These are phyloP conservation scores for Lecanosticta acicola DNA, from an alignment of 2,329 filamentous ascomycete genomes.

Conservation along the genomic window DNA sequence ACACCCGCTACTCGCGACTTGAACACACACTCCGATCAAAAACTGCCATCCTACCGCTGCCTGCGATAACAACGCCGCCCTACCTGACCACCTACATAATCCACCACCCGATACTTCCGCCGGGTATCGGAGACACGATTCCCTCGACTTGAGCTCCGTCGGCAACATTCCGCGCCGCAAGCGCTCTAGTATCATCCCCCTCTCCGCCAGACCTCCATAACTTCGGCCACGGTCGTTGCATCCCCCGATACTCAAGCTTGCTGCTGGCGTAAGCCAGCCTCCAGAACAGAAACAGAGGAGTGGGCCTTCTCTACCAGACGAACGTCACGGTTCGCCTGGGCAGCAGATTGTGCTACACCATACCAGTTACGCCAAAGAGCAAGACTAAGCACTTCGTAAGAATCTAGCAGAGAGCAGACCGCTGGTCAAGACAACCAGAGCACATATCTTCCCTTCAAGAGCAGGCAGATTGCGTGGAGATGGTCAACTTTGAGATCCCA, in stretches of 20 bases:
- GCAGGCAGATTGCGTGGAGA: constrained; percentile 49
- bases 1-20: constrained; percentile 48
- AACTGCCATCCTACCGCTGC: no score
- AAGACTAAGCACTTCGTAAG: constrained; percentile 1
- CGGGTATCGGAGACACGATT: constrained; percentile 79
- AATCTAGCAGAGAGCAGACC: background rate
- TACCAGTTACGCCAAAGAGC: constrained; percentile 2
- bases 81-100: background rate
- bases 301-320: constrained; percentile 97
- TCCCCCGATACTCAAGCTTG: constrained; percentile 45
- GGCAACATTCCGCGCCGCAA: constrained; percentile 84
- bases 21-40: constrained; percentile 43
- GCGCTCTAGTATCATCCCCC: constrained; percentile 67
- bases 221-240: constrained; percentile 63
- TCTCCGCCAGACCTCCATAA: constrained; percentile 89
- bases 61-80: constrained; percentile 42
- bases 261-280: constrained; percentile 86
- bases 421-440: no score
- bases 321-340: constrained; percentile 88
- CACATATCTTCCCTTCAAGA: constrained; percentile 2
- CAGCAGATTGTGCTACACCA: constrained; percentile 91
- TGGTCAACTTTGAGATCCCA: constrained; percentile 79
- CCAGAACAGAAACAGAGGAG: constrained; percentile 49
- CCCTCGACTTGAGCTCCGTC: constrained; percentile 53
- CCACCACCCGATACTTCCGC: constrained; percentile 72